Percentiles rank a stretch among this genome's conserved stretches.
phyloP scores from a whole-genome alignment of 2,329 filamentous ascomycete genomes.

The Colletotrichum tropicale region DNA sequence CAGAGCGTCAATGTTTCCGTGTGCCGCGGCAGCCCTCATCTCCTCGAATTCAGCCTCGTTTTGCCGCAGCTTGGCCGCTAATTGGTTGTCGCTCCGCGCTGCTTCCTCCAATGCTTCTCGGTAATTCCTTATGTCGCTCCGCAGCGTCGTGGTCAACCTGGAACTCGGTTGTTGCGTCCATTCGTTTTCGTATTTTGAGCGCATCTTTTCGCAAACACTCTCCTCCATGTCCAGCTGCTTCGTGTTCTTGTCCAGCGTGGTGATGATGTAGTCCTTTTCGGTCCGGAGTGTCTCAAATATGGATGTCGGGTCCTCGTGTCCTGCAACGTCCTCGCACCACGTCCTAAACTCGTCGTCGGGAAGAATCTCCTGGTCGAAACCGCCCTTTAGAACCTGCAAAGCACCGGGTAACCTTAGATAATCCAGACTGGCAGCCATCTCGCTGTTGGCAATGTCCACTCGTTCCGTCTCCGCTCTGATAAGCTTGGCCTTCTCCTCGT shows the following conservation, averaged over 20 bases:
- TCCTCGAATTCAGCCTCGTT: constrained; percentile 91
- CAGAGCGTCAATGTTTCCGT: constrained; percentile 83
- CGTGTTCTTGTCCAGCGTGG: constrained; percentile 76
- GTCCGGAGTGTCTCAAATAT: constrained; percentile 81
- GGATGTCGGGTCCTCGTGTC: constrained; percentile 77
- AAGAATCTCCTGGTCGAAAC: constrained; percentile 85
- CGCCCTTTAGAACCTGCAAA: constrained; percentile 89
- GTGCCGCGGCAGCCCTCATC: constrained; percentile 88
- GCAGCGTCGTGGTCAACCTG: constrained; percentile 83
- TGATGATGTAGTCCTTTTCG: constrained; percentile 77
- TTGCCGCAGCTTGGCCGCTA: constrained; percentile 83
- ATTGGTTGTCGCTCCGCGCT: constrained; percentile 80
- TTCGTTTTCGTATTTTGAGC: constrained; percentile 92
- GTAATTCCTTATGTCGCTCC: constrained; percentile 87
- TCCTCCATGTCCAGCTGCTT: constrained; percentile 97
- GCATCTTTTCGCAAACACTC: constrained; percentile 98
- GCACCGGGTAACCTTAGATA: constrained; percentile 90
- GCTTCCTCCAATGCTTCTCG: constrained; percentile 90
- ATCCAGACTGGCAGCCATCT: constrained; percentile 94
- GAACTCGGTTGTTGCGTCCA: constrained; percentile 98
- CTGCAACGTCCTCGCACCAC: constrained; percentile 93
- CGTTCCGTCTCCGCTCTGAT: constrained; percentile 92
- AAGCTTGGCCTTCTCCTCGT: constrained; percentile 97
- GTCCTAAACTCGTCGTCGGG: constrained; percentile 90
- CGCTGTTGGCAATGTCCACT: constrained; percentile 89